These are phyloP conservation scores for Fusarium sarcochroum DNA, from an alignment of 2,329 filamentous ascomycete genomes.

Conservation along the genomic window DNA sequence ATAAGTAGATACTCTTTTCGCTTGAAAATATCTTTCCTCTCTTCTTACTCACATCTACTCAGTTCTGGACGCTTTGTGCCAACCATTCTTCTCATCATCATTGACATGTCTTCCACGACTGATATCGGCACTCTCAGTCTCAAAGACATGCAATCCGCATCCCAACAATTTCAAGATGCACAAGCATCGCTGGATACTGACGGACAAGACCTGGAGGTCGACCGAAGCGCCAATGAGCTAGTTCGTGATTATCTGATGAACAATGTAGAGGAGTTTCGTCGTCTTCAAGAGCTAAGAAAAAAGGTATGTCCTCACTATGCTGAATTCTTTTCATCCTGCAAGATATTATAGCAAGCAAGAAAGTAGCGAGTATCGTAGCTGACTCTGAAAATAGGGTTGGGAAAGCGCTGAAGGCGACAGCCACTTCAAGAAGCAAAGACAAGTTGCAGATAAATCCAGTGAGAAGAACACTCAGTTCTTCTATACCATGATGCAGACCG, in stretches of 20 bases:
- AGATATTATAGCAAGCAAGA: neutral
- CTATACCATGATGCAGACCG: conserved; percentile 59
- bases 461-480: conserved; percentile 48
- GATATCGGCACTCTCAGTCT: neutral
- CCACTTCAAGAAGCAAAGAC: conserved; percentile 59
- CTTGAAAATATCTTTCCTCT: neutral
- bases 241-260: conserved; percentile 13
- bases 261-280: conserved; percentile 11
- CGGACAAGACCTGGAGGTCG: neutral
- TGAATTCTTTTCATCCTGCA: rapidly evolving
- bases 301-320: conserved; percentile 3
- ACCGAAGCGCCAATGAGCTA: neutral
- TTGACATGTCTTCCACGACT: neutral
- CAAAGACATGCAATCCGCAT: too few relatives aligned
- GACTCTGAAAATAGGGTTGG: conserved; percentile 57
- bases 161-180: rapidly evolving
- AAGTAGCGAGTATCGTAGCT: neutral
- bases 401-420: conserved; percentile 58
- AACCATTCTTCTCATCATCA: neutral
- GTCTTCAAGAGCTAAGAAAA: conserved; percentile 14
- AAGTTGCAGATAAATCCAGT: conserved; percentile 52
- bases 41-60: neutral
- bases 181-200: too few relatives aligned
- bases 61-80: neutral
- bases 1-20: neutral